These are phyloP conservation scores for Paramyrothecium roridum DNA, from an alignment of 2,329 filamentous ascomycete species.

Conservation along the genomic window DNA sequence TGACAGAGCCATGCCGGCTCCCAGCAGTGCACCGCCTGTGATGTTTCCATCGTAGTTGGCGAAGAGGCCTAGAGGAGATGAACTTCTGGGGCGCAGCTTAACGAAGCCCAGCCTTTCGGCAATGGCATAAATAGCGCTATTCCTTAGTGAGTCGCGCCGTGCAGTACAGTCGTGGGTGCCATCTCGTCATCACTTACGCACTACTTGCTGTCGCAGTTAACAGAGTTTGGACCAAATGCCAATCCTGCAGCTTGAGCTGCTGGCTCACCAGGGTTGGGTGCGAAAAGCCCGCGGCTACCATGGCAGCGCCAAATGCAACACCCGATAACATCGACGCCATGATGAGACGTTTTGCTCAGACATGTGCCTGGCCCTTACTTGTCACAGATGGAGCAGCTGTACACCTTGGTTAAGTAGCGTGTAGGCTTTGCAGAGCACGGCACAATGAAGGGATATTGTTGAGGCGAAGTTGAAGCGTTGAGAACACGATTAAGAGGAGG, in stretches of 20 bases:
- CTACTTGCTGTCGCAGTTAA: conserved; percentile 59
- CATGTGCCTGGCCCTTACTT: too few species aligned
- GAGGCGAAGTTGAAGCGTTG: too few species aligned
- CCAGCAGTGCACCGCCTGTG: conserved; percentile 58
- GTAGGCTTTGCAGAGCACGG: too few species aligned
- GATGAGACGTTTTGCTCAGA: conserved; percentile 1
- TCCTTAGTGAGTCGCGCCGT: background rate
- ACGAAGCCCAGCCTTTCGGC: conserved; percentile 40
- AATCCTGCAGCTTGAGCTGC: conserved; percentile 59
- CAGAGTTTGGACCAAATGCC: conserved; percentile 65
- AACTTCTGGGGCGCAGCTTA: conserved; percentile 42
- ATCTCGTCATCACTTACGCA: conserved; percentile 43
- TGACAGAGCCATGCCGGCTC: conserved; percentile 63
- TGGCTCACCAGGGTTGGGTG: conserved; percentile 56
- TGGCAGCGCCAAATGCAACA: conserved; percentile 58
- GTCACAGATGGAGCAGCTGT: too few species aligned
- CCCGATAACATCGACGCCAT: conserved; percentile 43
- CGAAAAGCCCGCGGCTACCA: conserved; percentile 58
- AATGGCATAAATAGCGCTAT: conserved; percentile 41
- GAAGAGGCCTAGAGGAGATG: conserved; percentile 51
- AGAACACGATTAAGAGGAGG: too few species aligned
- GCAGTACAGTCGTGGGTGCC: background rate
- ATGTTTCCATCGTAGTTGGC: conserved; percentile 61
- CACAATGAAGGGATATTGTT: too few species aligned
- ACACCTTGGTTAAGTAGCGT: too few species aligned